These are phyloP conservation scores for Bondarzewia mesenterica DNA, from an alignment of 1,284 basidiomycete species.

Conservation along the genomic window DNA sequence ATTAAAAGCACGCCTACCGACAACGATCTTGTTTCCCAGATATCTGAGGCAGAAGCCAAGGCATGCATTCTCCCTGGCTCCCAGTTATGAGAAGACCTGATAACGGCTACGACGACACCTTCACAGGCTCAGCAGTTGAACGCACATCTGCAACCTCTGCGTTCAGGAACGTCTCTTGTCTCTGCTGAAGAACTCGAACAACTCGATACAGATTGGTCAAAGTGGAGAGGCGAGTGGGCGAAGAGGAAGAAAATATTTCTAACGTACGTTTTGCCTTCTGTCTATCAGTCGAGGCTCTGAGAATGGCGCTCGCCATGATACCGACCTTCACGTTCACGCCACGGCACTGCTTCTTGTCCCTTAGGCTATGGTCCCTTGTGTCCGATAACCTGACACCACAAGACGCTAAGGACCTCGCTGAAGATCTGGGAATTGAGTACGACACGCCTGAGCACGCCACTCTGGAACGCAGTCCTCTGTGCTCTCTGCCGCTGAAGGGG, in stretches of 20 bases:
- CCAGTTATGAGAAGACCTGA: no score
- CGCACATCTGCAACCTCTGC: slow-evolving; percentile 53
- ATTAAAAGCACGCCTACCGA: slow-evolving; percentile 63
- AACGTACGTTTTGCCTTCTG: slow-evolving; percentile 36
- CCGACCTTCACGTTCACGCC: background rate
- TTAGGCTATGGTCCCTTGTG: slow-evolving; percentile 65
- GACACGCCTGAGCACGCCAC: slow-evolving; percentile 58
- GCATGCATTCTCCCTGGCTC: slow-evolving; percentile 29
- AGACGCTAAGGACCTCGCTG: slow-evolving; percentile 51
- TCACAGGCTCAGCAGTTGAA: slow-evolving; percentile 40
- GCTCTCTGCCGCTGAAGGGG: slow-evolving; percentile 14
- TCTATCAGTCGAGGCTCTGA: background rate
- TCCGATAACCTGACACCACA: slow-evolving; percentile 58
- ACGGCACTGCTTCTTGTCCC: background rate
- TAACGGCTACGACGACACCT: no score
- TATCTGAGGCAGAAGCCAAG: slow-evolving; percentile 32
- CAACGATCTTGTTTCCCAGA: slow-evolving; percentile 45
- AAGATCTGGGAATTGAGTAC: slow-evolving; percentile 69
- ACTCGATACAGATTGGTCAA: slow-evolving; percentile 59
- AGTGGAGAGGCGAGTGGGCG: slow-evolving; percentile 69
- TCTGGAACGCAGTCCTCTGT: slow-evolving; percentile 47
- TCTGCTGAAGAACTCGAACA: slow-evolving; percentile 56
- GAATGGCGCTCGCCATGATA: background rate
- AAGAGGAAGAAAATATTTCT: slow-evolving; percentile 60
- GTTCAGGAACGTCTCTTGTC: slow-evolving; percentile 55